phyloP scores from a whole-genome alignment of 2,329 filamentous ascomycete species.

The Aspergillus phoenicis region DNA sequence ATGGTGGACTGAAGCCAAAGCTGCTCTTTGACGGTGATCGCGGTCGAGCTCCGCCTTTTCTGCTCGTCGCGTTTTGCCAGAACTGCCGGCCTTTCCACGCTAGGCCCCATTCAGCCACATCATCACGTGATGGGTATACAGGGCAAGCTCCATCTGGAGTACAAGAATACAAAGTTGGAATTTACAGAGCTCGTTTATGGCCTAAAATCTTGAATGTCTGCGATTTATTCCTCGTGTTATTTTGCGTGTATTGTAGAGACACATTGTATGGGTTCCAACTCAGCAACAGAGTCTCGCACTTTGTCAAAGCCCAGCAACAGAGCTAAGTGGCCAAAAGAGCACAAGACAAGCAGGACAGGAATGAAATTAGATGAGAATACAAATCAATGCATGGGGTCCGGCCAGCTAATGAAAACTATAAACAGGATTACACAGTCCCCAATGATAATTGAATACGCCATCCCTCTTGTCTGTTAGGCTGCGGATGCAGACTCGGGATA shows the following conservation, averaged over 20 bases:
- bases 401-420: slow-evolving; percentile 21
- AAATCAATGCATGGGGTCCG: slow-evolving; percentile 20
- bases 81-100: slow-evolving; percentile 22
- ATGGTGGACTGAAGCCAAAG: slow-evolving; percentile 16
- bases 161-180: too few species aligned
- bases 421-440: slow-evolving; percentile 23
- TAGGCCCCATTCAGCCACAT: slow-evolving; percentile 27
- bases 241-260: background rate
- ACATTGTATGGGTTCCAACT: background rate
- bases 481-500: slow-evolving; percentile 15
- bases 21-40: slow-evolving; percentile 25
- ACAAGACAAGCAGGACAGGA: background rate
- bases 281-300: background rate
- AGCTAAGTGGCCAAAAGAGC: background rate
- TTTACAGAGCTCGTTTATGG: too few species aligned
- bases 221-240: background rate
- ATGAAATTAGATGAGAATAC: slow-evolving; percentile 1
- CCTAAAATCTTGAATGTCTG: too few species aligned
- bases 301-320: background rate
- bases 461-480: slow-evolving; percentile 21
- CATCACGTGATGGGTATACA: slow-evolving; percentile 28
- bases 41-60: slow-evolving; percentile 29
- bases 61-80: slow-evolving; percentile 36
- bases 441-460: slow-evolving; percentile 22
- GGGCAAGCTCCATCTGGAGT: background rate